Base-by-base conservation (phyloP, 257 asterid species). In the Parsonsia alboflavescens region DNA sequence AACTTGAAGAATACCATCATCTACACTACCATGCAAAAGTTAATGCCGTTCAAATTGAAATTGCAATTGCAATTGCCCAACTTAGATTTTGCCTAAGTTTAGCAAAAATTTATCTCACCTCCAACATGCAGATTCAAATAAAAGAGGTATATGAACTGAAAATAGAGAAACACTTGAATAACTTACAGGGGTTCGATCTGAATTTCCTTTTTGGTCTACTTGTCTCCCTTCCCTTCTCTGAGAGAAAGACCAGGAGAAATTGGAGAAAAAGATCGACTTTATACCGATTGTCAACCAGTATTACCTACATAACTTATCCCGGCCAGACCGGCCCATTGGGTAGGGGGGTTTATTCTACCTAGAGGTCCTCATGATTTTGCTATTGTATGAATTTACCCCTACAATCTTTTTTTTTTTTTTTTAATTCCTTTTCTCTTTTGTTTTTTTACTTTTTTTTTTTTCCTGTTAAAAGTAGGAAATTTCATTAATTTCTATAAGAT, bases 141-240 rank as follows among this genome's bases (percentile, higher is more conserved):
- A 39, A 12, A 2, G 1, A 6, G 15, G 10, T 16, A 49, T 39
- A 42, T 49, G 67, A 79, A 68, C 73, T 26, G 65, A 71, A 58
- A 53, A 42, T 17, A 22, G 39, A 33, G 72, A 72, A 44, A 41
- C 24, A 84, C 80, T 78, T 41, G 26, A 57, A 74, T 52, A 75
- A 78, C 90, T 85, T 83, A 89, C 95, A 75, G 68, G 83, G 80
- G 73, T 74, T 83, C 81, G 89, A 76, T 79, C 68, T 21, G 81
- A 53, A 53, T 53, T 24, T 13, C 53, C 57, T 48, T 74, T 48
- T 52, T 50, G 13, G 49, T 36, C 36, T 19, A 8, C 19, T 39
- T 39, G 24, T 70, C 36, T 6, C 54, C 73, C 52, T 48, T 42
- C 28, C 12, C 19, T 64, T 64, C 68, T 33, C 44, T 17, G 44